phyloP scores from a whole-genome alignment of 2,329 filamentous ascomycete genomes.

The Sarocladium strictum region DNA sequence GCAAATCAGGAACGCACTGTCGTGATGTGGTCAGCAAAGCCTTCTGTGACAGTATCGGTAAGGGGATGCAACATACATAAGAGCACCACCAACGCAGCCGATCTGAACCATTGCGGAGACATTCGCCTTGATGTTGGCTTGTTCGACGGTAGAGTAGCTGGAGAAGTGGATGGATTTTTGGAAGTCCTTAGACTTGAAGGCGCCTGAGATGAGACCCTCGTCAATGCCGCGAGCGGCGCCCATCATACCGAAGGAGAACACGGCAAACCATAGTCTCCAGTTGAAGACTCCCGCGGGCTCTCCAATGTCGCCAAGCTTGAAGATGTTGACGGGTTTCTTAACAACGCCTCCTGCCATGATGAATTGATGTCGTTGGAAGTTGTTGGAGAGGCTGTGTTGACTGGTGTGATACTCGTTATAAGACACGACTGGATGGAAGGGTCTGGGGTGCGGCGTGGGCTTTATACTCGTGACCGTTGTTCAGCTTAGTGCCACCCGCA shows the following conservation, averaged over 20 bases:
- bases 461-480: background rate
- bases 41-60: background rate
- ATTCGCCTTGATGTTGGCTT: slow-evolving; percentile 66
- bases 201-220: slow-evolving; percentile 70
- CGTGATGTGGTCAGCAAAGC: background rate
- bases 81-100: slow-evolving; percentile 64
- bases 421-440: no score
- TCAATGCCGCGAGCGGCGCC: slow-evolving; percentile 75
- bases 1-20: slow-evolving; percentile 50
- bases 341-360: slow-evolving; percentile 40
- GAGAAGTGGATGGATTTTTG: slow-evolving; percentile 51
- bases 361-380: background rate
- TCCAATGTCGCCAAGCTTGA: slow-evolving; percentile 55
- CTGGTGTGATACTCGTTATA: no score
- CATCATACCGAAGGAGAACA: slow-evolving; percentile 66
- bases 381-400: no score
- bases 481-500: background rate
- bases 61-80: slow-evolving; percentile 36
- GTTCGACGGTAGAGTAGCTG: slow-evolving; percentile 42
- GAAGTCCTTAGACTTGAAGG: slow-evolving; percentile 60
- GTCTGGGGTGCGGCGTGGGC: no score
- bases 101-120: slow-evolving; percentile 78
- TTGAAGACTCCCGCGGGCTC: slow-evolving; percentile 68
- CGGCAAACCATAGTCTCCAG: slow-evolving; percentile 72
- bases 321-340: slow-evolving; percentile 55